These are phyloP conservation scores for Beauveria medogensis DNA, from an alignment of 2,329 filamentous ascomycete species.

Conservation along the genomic window DNA sequence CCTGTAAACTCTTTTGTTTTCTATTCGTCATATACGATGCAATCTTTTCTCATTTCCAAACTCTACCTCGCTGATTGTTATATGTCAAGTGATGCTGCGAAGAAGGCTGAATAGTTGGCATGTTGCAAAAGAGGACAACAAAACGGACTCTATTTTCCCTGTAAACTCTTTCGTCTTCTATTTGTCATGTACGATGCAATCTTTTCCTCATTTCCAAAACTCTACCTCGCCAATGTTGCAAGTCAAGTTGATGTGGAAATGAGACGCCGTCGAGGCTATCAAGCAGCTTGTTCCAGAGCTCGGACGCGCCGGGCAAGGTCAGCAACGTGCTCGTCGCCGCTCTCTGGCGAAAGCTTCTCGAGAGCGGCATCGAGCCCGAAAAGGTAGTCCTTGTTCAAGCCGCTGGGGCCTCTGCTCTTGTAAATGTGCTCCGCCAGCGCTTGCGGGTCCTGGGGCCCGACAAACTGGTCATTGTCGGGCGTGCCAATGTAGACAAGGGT, in stretches of 20 bases:
- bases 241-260: slow-evolving; percentile 15
- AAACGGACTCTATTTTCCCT: neutral
- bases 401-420: slow-evolving; percentile 70
- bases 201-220: slow-evolving; percentile 10
- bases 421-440: slow-evolving; percentile 74
- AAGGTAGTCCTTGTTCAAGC: slow-evolving; percentile 84
- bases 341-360: slow-evolving; percentile 62
- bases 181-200: slow-evolving; percentile 8
- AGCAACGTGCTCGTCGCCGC: slow-evolving; percentile 73
- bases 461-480: slow-evolving; percentile 86
- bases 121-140: neutral
- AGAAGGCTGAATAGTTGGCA: neutral
- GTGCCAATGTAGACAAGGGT: slow-evolving; percentile 89
- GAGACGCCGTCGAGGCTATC: neutral
- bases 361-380: slow-evolving; percentile 71
- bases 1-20: slow-evolving; percentile 33
- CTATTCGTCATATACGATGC: slow-evolving; percentile 8
- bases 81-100: slow-evolving; percentile 13
- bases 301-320: slow-evolving; percentile 71
- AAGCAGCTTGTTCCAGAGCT: slow-evolving; percentile 35
- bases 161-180: slow-evolving; percentile 33
- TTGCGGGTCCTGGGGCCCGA: slow-evolving; percentile 73
- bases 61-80: too few species aligned
- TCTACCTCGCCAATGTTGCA: too few species aligned
- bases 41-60: slow-evolving; percentile 9